Conservation (phyloP, 306 rosid species). For the Quercus variabilis region DNA sequence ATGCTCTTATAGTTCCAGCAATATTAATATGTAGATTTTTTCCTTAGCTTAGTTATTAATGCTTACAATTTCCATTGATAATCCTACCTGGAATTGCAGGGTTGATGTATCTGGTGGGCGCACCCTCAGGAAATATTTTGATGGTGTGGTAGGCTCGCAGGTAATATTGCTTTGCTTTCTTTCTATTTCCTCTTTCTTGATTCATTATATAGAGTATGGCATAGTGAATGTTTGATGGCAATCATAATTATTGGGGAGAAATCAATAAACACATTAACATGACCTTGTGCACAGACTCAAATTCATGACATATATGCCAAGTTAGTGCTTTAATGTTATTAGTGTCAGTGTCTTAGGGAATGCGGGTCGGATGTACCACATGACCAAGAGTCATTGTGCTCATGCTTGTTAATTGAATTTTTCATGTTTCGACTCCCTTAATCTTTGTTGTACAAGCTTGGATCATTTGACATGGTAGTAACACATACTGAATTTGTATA, state of each 20-base stretch:
- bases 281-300: background rate
- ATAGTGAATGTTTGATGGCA: background rate
- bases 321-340: background rate
- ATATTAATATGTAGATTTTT: background rate
- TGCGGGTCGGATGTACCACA: background rate
- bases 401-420: background rate
- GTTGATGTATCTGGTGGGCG: conserved; percentile 66
- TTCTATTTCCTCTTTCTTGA: background rate
- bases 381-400: background rate
- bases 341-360: background rate
- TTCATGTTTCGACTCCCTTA: background rate
- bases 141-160: conserved; percentile 81
- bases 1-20: conserved; percentile 7
- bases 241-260: background rate
- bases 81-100: conserved; percentile 31
- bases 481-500: conserved; percentile 7
- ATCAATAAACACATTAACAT: background rate
- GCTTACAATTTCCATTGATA: background rate
- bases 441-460: background rate
- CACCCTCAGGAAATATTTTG: conserved; percentile 57
- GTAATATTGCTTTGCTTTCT: conserved; percentile 25
- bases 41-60: conserved; percentile 9
- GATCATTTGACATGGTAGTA: conserved; percentile 8
- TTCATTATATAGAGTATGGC: background rate
- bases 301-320: background rate